These are phyloP conservation scores for Brasenia schreberi DNA, from an alignment of 164 flowering plant genomes.

Conservation along the genomic window DNA sequence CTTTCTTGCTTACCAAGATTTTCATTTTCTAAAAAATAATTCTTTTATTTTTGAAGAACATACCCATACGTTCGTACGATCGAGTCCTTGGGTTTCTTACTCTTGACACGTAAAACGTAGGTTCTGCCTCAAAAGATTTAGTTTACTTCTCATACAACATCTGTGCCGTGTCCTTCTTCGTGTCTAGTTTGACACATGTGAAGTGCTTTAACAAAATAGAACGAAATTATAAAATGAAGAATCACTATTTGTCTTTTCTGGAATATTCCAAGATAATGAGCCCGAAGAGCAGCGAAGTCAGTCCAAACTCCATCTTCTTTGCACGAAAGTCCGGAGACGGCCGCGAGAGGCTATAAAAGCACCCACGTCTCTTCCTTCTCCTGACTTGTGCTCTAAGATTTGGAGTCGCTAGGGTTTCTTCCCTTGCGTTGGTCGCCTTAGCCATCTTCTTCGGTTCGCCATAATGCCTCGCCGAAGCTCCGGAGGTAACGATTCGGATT, in stretches of 20 bases:
- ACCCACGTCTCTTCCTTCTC: background rate
- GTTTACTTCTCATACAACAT: no score
- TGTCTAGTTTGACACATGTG: no score
- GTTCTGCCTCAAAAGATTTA: no score
- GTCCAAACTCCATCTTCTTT: background rate
- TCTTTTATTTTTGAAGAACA: background rate
- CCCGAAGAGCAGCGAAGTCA: background rate
- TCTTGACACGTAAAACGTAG: no score
- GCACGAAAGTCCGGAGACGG: background rate
- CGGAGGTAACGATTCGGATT: constrained; percentile 6
- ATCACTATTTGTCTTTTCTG: background rate
- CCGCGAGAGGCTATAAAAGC: background rate
- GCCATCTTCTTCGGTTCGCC: background rate
- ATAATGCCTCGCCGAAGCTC: constrained; percentile 23
- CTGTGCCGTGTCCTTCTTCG: no score
- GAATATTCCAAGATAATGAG: background rate
- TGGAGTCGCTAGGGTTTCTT: background rate
- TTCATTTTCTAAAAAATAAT: background rate
- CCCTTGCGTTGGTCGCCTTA: background rate
- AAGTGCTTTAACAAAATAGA: no score
- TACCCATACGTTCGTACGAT: no score
- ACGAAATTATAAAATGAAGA: no score
- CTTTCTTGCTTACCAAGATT: background rate
- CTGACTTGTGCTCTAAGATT: no score
- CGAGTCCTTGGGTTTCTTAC: no score